phyloP scores from a whole-genome alignment of 257 asterid genomes.

The Henckelia pumila region DNA sequence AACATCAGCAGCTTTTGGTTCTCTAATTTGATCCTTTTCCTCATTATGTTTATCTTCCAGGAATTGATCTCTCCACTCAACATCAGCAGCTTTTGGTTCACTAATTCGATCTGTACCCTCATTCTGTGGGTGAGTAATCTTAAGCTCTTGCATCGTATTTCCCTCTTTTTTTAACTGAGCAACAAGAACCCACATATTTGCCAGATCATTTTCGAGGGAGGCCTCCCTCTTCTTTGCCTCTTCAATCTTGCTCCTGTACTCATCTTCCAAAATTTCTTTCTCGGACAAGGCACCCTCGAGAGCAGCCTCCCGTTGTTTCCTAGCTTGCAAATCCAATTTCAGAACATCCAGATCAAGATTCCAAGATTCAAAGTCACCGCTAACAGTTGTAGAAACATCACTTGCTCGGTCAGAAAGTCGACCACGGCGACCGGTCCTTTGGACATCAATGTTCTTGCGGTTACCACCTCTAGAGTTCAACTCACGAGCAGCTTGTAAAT shows the following conservation, averaged over 20 bases:
- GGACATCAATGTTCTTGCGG: conserved; percentile 58
- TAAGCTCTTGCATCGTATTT: conserved; percentile 39
- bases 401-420: conserved; percentile 50
- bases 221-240: conserved; percentile 91
- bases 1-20: conserved; percentile 36
- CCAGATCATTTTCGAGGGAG: conserved; percentile 86
- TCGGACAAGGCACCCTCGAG: conserved; percentile 91
- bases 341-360: conserved; percentile 70
- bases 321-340: conserved; percentile 83
- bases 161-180: conserved; percentile 88
- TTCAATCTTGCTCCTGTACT: conserved; percentile 69
- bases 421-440: conserved; percentile 57
- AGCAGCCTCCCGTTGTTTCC: conserved; percentile 78
- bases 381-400: conserved; percentile 52
- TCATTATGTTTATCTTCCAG: conserved; percentile 36
- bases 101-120: conserved; percentile 33
- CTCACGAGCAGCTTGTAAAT: conserved; percentile 64
- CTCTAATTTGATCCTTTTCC: conserved; percentile 34
- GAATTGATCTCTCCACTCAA: conserved; percentile 35
- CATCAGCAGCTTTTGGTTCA: conserved; percentile 40
- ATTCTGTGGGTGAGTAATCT: conserved; percentile 36
- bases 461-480: conserved; percentile 50
- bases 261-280: conserved; percentile 77
- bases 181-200: conserved; percentile 99
- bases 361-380: conserved; percentile 75